phyloP scores from a whole-genome alignment of 257 asterid species.

The Euphrasia confusa region DNA sequence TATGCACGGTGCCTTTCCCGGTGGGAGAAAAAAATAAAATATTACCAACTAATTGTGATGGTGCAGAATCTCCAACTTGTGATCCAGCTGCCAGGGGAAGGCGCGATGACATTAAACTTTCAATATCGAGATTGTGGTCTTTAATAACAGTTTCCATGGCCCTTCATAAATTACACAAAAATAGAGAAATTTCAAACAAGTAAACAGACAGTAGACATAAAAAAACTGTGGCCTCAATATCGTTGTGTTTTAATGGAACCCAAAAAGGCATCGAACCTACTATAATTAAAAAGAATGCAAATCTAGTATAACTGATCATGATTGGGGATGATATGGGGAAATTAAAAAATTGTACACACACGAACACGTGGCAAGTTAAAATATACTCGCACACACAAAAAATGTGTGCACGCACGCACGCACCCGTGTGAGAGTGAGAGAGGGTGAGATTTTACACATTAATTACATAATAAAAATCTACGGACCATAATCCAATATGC shows the following conservation, averaged over 20 bases:
- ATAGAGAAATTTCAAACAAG: constrained; percentile 1
- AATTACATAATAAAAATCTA: constrained; percentile 21
- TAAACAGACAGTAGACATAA: constrained; percentile 7
- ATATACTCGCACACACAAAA: background rate
- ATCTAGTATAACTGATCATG: constrained; percentile 8
- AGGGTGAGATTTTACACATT: constrained; percentile 9
- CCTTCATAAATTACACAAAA: constrained; percentile 43
- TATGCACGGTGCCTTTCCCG: constrained; percentile 3
- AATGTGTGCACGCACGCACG: background rate
- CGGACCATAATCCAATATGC: constrained; percentile 17
- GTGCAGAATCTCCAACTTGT: constrained; percentile 69
- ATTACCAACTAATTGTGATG: constrained; percentile 74
- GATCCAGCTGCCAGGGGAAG: constrained; percentile 66
- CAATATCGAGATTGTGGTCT: constrained; percentile 90
- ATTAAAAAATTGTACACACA: background rate
- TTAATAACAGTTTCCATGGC: constrained; percentile 99
- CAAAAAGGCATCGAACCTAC: background rate
- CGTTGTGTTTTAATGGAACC: constrained; percentile 5
- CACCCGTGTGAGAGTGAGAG: background rate
- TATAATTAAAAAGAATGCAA: background rate
- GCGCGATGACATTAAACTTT: constrained; percentile 79
- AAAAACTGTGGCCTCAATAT: background rate
- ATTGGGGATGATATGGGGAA: constrained; percentile 13
- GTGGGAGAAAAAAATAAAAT: constrained; percentile 15
- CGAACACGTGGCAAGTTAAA: background rate